Base-by-base conservation (phyloP, 441 rosid genomes). In the Gossypium laxum region DNA sequence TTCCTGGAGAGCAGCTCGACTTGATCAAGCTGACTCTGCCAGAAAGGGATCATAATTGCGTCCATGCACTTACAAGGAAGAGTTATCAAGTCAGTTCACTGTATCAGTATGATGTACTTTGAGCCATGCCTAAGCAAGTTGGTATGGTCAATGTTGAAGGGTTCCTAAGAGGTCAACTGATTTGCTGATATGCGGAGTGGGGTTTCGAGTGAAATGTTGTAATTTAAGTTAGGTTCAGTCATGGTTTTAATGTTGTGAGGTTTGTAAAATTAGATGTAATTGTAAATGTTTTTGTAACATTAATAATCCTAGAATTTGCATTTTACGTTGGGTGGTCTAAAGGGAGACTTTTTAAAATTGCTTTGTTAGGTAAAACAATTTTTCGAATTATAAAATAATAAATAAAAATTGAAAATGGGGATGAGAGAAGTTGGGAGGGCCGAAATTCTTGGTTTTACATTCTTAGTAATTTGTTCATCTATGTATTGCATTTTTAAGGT, bases 1-100 rank as follows among this genome's bases (percentile, higher is more conserved):
- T 12, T 79, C 86, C 34, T 88, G 89, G 96, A 87, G 89, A 81
- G 75, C 82, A 67, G 78, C 85, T 77, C 82, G 89, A 60, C 89
- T 87, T 18, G 97, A 89, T 70, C 79, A 82, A 41, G 78, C 50
- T 8, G 96, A 88, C 56, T 81, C 91, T 11, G 32, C 50, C 75
- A 66, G 84, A 76, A 28, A 60, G 21, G 68, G 68, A 21, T 4
- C 43, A 45, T 17, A 66, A 60, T 28, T 2, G 67, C 47, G 55
- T 59, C 58, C 61, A 45, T 12, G 15, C 50, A 6, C 28, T 41
- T 10, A 8, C 12, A 30, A 58, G 52, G 65, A 45, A 19, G 18
- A 34, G 32, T 7, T 12, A 38, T 18, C 7, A 12, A 54, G 62
- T 54, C 8, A 5, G 18, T 38, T 54, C 14, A 70, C 17, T 55